Percentiles rank a stretch among this genome's conserved stretches.
Conservation (phyloP, 2,329 filamentous ascomycete species). For the Cercospora berteroae region DNA sequence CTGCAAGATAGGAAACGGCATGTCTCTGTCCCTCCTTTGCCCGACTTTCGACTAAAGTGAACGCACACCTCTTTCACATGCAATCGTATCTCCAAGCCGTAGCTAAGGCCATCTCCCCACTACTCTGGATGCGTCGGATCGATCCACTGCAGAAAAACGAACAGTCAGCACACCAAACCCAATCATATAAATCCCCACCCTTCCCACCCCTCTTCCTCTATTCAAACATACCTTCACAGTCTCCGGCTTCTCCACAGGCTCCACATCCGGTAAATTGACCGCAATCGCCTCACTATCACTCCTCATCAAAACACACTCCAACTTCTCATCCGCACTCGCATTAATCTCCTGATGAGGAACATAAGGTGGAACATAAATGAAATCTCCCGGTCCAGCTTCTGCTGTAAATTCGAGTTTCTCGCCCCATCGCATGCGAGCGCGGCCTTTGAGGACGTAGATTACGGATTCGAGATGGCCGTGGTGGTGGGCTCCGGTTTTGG, state of each 20-base stretch:
- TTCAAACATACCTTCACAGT: conserved; percentile 35
- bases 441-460: conserved; percentile 48
- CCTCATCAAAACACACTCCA: conserved; percentile 47
- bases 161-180: not conserved
- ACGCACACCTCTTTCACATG: no score
- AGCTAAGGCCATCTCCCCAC: not conserved
- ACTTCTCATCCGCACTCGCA: conserved; percentile 42
- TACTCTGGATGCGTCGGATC: conserved; percentile 43
- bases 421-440: conserved; percentile 49
- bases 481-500: conserved; percentile 48
- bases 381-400: conserved; percentile 48
- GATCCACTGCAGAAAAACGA: conserved; percentile 36
- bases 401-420: conserved; percentile 47
- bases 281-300: conserved; percentile 48
- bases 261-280: conserved; percentile 46
- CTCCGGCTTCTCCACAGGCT: conserved; percentile 45
- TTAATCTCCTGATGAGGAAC: conserved; percentile 50
- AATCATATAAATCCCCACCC: no score
- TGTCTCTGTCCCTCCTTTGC: no score
- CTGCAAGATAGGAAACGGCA: no score
- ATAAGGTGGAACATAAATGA: conserved; percentile 47
- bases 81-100: no score
- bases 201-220: not conserved
- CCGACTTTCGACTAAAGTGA: no score
- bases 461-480: conserved; percentile 49